Base-by-base conservation (phyloP, 139 green algal genomes). In the Closterium sp. region DNA sequence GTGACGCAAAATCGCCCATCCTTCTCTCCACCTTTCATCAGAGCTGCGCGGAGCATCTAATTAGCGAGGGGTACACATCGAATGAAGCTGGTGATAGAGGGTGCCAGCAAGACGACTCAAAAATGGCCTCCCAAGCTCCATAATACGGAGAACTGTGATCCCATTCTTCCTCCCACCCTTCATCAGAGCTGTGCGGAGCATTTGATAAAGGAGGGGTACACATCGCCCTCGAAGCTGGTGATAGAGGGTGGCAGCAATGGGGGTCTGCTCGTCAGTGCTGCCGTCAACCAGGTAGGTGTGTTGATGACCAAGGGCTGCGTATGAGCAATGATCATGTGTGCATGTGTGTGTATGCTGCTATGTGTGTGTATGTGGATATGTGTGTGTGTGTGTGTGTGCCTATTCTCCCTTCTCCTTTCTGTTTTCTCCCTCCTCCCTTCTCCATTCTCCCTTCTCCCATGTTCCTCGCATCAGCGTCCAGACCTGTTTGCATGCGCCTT, bases 61-160 rank as follows among this genome's bases (percentile, higher is more conserved):
- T 79, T 4, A 0, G 62, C 17, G 62, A 79, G 0, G 92, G 95
- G n/a, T 98, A 97, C 96, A 96, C 91, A 93, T 95, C 86, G 7
- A 6, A 19, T 28, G 3, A 70, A 50, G 89, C 95, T 98, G 30
- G 95, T 95, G 91, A 98, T 98, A 84, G 95, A 98, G 94, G 97
- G 97, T 0, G 97, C 97, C 85, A 97, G 94, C 86, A 99, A 99
- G n/a, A n/a, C n/a, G n/a, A n/a, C n/a, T n/a, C n/a, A n/a, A n/a
- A n/a, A n/a, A n/a, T n/a, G n/a, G n/a, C n/a, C n/a, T n/a, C n/a
- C n/a, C n/a, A n/a, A n/a, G n/a, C n/a, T n/a, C n/a, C n/a, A n/a
- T n/a, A n/a, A n/a, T n/a, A n/a, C n/a, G n/a, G n/a, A n/a, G n/a
- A n/a, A n/a, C n/a, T n/a, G n/a, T n/a, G n/a, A n/a, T n/a, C n/a